Percentiles rank a stretch among this genome's conserved stretches.
These are phyloP conservation scores for Coemansia sp. DNA, from an alignment of 192 early-diverging fungal genomes.

Conservation along the genomic window DNA sequence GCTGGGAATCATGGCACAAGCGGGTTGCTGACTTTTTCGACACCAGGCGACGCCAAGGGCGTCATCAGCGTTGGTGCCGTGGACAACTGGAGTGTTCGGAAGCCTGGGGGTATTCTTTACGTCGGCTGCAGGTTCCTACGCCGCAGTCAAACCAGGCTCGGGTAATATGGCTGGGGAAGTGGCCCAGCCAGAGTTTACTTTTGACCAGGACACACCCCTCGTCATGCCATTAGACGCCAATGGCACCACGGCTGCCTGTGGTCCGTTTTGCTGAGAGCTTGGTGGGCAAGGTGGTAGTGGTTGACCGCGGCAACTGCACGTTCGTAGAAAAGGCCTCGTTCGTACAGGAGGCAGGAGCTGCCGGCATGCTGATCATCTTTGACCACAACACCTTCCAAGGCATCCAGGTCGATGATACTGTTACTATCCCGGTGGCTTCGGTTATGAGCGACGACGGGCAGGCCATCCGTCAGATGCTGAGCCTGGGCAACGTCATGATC, in stretches of 20 bases:
- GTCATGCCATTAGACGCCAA: background rate
- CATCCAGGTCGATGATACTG: background rate
- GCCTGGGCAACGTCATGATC: background rate
- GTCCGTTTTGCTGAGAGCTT: background rate
- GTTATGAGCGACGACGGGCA: slow-evolving; percentile 37
- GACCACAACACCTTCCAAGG: slow-evolving; percentile 31
- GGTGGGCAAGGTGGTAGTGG: slow-evolving; percentile 39
- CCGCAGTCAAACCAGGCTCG: slow-evolving; percentile 2
- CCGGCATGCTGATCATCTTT: slow-evolving; percentile 42
- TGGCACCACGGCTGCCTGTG: background rate
- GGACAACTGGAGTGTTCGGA: slow-evolving; percentile 42
- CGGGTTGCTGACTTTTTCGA: slow-evolving; percentile 51
- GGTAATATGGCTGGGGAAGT: background rate
- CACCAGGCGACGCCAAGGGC: slow-evolving; percentile 47
- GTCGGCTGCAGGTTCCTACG: slow-evolving; percentile 5
- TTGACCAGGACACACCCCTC: background rate
- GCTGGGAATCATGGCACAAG: slow-evolving; percentile 68
- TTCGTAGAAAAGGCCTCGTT: slow-evolving; percentile 43
- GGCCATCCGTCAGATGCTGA: slow-evolving; percentile 8
- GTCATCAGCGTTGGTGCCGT: slow-evolving; percentile 60
- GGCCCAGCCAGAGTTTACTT: background rate
- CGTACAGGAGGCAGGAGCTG: slow-evolving; percentile 51
- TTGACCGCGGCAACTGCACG: slow-evolving; percentile 45
- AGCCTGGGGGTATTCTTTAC: slow-evolving; percentile 16
- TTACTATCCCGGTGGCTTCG: slow-evolving; percentile 28